phyloP scores from a whole-genome alignment of 306 rosid species.

The Parietaria judaica region DNA sequence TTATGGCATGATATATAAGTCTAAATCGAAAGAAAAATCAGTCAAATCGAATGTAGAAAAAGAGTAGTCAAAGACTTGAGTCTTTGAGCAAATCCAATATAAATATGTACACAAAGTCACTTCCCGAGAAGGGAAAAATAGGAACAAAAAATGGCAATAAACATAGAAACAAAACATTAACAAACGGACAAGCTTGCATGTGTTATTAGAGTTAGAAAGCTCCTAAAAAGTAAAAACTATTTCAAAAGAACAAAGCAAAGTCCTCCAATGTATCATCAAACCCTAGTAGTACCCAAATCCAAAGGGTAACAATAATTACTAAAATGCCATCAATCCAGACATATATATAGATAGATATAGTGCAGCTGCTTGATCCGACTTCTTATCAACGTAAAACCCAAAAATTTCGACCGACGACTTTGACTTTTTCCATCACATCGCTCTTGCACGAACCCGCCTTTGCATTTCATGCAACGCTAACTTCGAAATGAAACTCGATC shows the following conservation, averaged over 20 bases:
- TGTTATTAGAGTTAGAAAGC: slow-evolving; percentile 56
- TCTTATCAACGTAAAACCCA: slow-evolving; percentile 32
- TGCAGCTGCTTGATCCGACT: slow-evolving; percentile 38
- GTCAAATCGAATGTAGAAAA: slow-evolving; percentile 4
- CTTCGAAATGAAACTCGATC: neutral
- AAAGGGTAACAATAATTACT: slow-evolving; percentile 18
- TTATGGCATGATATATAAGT: too few relatives aligned
- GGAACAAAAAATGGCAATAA: slow-evolving; percentile 2
- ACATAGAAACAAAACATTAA: slow-evolving; percentile 7
- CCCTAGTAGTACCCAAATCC: slow-evolving; percentile 37
- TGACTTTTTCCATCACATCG: neutral
- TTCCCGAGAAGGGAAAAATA: slow-evolving; percentile 26
- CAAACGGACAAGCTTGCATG: slow-evolving; percentile 29
- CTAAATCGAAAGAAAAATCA: too few relatives aligned
- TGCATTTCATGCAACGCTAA: slow-evolving; percentile 37
- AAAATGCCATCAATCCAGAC: slow-evolving; percentile 35
- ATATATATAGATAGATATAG: slow-evolving; percentile 4
- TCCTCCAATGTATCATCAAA: slow-evolving; percentile 46
- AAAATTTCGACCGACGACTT: slow-evolving; percentile 25
- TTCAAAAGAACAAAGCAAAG: slow-evolving; percentile 1
- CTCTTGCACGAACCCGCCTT: slow-evolving; percentile 34
- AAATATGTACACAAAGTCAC: slow-evolving; percentile 67
- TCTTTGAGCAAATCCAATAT: slow-evolving; percentile 48
- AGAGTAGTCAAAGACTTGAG: slow-evolving; percentile 51
- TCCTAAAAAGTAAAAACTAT: slow-evolving; percentile 28